phyloP scores from a whole-genome alignment of 1,284 basidiomycete species.

The Farysia itapuensis region DNA sequence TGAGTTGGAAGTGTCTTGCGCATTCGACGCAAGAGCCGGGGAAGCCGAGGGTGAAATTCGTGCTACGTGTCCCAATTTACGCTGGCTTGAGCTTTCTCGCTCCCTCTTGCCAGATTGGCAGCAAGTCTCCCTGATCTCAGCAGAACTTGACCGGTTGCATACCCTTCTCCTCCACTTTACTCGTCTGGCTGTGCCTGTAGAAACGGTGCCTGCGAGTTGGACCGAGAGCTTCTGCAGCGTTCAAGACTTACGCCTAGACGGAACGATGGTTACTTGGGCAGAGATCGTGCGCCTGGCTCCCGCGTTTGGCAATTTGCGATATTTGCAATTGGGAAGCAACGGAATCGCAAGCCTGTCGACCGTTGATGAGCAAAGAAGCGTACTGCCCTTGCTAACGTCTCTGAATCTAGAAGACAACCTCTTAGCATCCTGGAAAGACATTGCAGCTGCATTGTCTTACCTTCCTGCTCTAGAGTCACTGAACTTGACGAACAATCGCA shows the following conservation, averaged over 20 bases:
- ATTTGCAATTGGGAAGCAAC: conserved; percentile 80
- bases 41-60: conserved; percentile 67
- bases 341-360: conserved; percentile 58
- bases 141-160: conserved; percentile 69
- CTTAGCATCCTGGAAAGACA: conserved; percentile 68
- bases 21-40: conserved; percentile 60
- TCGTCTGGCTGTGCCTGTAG: conserved; percentile 59
- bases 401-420: conserved; percentile 78
- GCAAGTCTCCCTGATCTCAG: conserved; percentile 69
- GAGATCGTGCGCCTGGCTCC: conserved; percentile 65
- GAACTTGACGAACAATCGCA: conserved; percentile 70
- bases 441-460: conserved; percentile 63
- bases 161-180: conserved; percentile 66
- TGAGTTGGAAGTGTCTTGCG: conserved; percentile 62
- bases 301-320: conserved; percentile 68
- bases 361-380: not conserved
- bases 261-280: conserved; percentile 71
- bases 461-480: conserved; percentile 70
- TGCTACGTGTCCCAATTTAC: conserved; percentile 71
- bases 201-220: conserved; percentile 27
- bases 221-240: conserved; percentile 66
- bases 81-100: conserved; percentile 77
- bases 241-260: conserved; percentile 74
- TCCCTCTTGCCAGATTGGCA: conserved; percentile 77
- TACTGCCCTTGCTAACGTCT: conserved; percentile 62